Conservation (phyloP, 2,329 filamentous ascomycete species). For the Penicillium italicum region DNA sequence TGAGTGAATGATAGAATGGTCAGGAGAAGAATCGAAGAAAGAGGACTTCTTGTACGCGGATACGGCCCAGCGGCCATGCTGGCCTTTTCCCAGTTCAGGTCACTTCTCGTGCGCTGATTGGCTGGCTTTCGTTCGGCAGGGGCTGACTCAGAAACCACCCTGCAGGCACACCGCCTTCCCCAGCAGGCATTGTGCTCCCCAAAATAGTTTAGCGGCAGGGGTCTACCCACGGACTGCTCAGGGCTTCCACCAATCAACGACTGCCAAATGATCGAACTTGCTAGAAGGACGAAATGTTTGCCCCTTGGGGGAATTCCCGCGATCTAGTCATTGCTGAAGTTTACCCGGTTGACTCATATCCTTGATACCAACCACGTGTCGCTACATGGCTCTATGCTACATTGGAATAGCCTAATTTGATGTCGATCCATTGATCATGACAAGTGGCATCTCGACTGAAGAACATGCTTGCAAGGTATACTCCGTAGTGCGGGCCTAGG, state of each 20-base stretch:
- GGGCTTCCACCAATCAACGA: conserved; percentile 14
- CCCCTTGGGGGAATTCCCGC: conserved; percentile 1
- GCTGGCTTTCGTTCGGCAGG: conserved; percentile 9
- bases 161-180: conserved; percentile 21
- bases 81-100: conserved; percentile 44
- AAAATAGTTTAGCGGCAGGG: conserved; percentile 2
- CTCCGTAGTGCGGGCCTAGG: not conserved
- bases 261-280: conserved; percentile 30
- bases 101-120: conserved; percentile 41
- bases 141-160: conserved; percentile 29
- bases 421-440: not conserved
- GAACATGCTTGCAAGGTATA: conserved; percentile 1
- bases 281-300: conserved; percentile 26
- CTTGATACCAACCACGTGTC: conserved; percentile 1
- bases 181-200: not conserved
- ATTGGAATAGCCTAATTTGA: not conserved
- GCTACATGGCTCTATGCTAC: not conserved
- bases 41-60: conserved; percentile 35
- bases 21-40: conserved; percentile 17
- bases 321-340: not conserved
- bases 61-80: conserved; percentile 40
- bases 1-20: conserved; percentile 23
- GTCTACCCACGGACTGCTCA: conserved; percentile 3
- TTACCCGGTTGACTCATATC: conserved; percentile 7
- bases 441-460: conserved; percentile 6